These are phyloP conservation scores for Aphanocladium album DNA, from an alignment of 2,329 filamentous ascomycete genomes.

Conservation along the genomic window DNA sequence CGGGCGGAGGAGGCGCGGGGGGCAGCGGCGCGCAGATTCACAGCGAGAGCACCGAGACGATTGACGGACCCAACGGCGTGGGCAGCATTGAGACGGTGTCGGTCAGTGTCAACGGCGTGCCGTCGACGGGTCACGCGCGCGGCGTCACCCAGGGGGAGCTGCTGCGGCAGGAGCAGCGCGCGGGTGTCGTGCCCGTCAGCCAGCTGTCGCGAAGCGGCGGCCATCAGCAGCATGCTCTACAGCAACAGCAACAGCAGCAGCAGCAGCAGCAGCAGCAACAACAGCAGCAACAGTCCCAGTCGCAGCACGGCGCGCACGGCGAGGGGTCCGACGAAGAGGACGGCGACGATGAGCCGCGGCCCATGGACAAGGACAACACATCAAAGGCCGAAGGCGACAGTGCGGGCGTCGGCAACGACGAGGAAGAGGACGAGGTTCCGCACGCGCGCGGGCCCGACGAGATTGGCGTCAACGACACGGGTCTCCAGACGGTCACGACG, in stretches of 20 bases:
- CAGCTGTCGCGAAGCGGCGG: slow-evolving; percentile 46
- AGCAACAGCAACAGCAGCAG: background rate
- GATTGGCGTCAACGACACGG: slow-evolving; percentile 82
- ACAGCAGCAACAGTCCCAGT: slow-evolving; percentile 14
- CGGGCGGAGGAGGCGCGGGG: slow-evolving; percentile 5
- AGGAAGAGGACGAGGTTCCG: slow-evolving; percentile 48
- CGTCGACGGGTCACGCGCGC: slow-evolving; percentile 44
- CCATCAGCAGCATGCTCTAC: slow-evolving; percentile 15
- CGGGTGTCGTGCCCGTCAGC: slow-evolving; percentile 67
- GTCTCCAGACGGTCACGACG: slow-evolving; percentile 56
- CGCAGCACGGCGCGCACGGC: slow-evolving; percentile 15
- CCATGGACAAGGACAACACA: background rate
- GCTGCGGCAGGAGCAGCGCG: slow-evolving; percentile 78
- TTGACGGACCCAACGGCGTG: slow-evolving; percentile 73
- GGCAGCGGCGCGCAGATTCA: slow-evolving; percentile 41
- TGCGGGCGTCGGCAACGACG: slow-evolving; percentile 15
- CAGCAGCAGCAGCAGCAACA: background rate
- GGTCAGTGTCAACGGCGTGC: slow-evolving; percentile 66
- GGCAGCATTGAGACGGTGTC: slow-evolving; percentile 78
- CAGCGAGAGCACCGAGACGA: slow-evolving; percentile 73
- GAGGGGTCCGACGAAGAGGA: slow-evolving; percentile 8
- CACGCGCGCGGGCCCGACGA: slow-evolving; percentile 81
- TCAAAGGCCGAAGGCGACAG: too few species aligned
- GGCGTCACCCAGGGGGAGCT: slow-evolving; percentile 80
- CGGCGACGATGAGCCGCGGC: slow-evolving; percentile 13